Conservation (phyloP, 2,329 filamentous ascomycete genomes). For the Dactylellina cionopaga region DNA sequence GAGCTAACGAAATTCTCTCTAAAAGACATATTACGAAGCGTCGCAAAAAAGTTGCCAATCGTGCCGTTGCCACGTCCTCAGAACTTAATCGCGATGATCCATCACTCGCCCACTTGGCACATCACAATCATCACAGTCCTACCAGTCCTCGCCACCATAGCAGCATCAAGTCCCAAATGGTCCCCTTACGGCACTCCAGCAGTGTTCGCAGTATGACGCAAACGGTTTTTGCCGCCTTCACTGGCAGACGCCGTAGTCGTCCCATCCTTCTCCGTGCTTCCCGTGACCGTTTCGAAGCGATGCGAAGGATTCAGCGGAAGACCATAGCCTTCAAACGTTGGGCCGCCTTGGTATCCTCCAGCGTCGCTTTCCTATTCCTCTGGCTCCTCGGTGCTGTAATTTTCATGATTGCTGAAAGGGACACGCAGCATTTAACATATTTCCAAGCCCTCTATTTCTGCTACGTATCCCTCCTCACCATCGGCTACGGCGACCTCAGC, state of each 20-base stretch:
- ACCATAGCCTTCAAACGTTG: constrained; percentile 76
- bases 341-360: constrained; percentile 76
- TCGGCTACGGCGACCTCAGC: constrained; percentile 84
- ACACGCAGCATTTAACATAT: constrained; percentile 71
- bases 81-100: constrained; percentile 40
- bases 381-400: constrained; percentile 84
- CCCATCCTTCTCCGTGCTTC: constrained; percentile 48
- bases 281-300: constrained; percentile 70
- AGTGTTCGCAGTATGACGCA: constrained; percentile 29
- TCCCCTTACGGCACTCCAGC: constrained; percentile 5
- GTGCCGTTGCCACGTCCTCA: constrained; percentile 34
- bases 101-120: constrained; percentile 17
- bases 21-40: constrained; percentile 36
- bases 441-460: constrained; percentile 86
- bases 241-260: constrained; percentile 6
- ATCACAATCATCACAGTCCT: neutral
- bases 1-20: neutral
- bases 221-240: constrained; percentile 17
- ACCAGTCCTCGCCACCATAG: neutral
- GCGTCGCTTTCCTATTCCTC: constrained; percentile 74
- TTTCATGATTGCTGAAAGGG: constrained; percentile 72
- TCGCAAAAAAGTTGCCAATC: constrained; percentile 35
- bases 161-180: neutral
- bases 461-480: constrained; percentile 83
- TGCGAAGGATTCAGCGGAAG: constrained; percentile 79